Conservation (phyloP, 2,329 filamentous ascomycete species). For the Clonostachys solani region DNA sequence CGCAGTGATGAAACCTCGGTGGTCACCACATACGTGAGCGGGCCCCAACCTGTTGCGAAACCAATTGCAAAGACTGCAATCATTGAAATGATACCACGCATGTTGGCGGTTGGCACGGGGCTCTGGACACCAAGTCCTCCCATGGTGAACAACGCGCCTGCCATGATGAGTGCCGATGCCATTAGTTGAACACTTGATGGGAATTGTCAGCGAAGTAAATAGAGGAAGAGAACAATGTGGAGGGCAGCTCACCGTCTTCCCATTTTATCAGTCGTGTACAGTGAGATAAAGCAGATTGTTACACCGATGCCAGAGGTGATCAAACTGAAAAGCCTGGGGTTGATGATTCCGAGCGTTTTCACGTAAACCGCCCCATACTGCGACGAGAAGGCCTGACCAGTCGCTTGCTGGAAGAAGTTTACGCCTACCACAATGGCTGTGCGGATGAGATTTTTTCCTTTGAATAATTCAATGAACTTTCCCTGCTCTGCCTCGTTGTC, state of each 20-base stretch:
- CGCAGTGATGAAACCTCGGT: constrained; percentile 22
- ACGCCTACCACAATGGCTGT: constrained; percentile 14
- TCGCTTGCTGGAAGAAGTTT: constrained; percentile 21
- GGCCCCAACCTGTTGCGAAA: constrained; percentile 22
- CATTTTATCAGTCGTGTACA: constrained; percentile 5
- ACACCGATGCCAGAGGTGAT: constrained; percentile 8
- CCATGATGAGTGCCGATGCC: constrained; percentile 14
- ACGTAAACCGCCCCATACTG: constrained; percentile 20
- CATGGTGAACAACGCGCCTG: constrained; percentile 19
- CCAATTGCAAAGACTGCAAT: constrained; percentile 19
- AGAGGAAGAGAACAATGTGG: too few species aligned
- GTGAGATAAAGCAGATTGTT: constrained; percentile 5
- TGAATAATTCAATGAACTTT: constrained; percentile 9
- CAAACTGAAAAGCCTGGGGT: constrained; percentile 15
- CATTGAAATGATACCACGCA: constrained; percentile 14
- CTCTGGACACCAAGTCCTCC: constrained; percentile 23
- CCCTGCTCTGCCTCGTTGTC: constrained; percentile 7
- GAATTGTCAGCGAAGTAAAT: too few species aligned
- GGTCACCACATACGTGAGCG: constrained; percentile 23
- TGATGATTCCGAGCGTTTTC: constrained; percentile 15
- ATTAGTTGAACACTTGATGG: constrained; percentile 8
- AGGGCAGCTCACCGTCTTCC: constrained; percentile 3
- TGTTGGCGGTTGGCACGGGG: constrained; percentile 13
- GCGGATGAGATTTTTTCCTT: constrained; percentile 8
- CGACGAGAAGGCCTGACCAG: constrained; percentile 16